phyloP scores from a whole-genome alignment of 306 rosid species.

The Pueraria montana region DNA sequence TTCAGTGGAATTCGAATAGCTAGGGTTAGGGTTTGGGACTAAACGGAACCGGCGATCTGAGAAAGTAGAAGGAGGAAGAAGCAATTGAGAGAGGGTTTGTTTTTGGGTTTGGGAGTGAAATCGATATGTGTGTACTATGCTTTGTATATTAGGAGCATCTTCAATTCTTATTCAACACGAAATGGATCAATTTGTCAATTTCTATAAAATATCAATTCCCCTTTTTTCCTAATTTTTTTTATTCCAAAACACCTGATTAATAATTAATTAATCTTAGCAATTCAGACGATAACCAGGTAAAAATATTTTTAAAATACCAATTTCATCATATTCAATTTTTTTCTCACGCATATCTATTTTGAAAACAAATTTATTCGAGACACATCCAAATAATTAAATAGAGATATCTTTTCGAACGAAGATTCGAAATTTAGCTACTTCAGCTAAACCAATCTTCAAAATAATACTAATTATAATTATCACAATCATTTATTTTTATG shows the following conservation, averaged over 20 bases:
- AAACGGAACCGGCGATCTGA: slow-evolving; percentile 31
- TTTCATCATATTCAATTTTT: too few species aligned
- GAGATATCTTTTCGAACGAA: too few species aligned
- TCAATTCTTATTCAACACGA: slow-evolving; percentile 47
- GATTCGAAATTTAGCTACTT: too few species aligned
- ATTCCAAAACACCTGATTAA: neutral
- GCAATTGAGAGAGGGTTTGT: slow-evolving; percentile 24
- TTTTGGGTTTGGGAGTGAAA: slow-evolving; percentile 20
- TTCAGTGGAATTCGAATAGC: slow-evolving; percentile 6
- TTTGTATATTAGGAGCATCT: slow-evolving; percentile 8
- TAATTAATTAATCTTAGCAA: neutral
- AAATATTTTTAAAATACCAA: too few species aligned
- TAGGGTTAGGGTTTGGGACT: slow-evolving; percentile 49
- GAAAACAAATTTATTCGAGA: too few species aligned
- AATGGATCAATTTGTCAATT: slow-evolving; percentile 25
- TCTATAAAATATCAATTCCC: neutral
- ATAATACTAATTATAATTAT: too few species aligned
- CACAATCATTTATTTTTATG: too few species aligned
- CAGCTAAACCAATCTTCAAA: too few species aligned
- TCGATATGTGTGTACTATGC: neutral
- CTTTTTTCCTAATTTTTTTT: neutral
- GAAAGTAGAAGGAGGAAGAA: slow-evolving; percentile 7
- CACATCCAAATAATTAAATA: too few species aligned
- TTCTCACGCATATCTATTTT: too few species aligned
- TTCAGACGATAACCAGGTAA: neutral